phyloP scores from a whole-genome alignment of 768 basidiomycete genomes.

The Podaxis sp. region DNA sequence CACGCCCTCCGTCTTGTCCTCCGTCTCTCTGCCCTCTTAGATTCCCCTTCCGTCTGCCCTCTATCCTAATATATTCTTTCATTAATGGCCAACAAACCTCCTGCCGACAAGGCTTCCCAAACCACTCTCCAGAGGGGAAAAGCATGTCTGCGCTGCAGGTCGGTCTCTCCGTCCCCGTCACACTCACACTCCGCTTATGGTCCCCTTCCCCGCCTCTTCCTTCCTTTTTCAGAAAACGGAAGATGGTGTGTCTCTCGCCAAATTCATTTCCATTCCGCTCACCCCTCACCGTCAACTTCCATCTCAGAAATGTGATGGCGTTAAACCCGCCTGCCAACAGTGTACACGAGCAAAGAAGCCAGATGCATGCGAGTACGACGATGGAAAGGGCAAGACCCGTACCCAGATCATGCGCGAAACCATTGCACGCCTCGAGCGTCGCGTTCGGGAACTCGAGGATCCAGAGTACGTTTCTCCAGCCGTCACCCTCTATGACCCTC shows the following conservation, averaged over 20 bases:
- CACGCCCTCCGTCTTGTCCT: constrained; percentile 3
- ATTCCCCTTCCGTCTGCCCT: constrained; percentile 1
- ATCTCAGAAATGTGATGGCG: constrained; percentile 71
- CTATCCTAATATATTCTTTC: constrained; percentile 11
- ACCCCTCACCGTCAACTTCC: constrained; percentile 16
- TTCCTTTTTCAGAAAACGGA: constrained; percentile 53
- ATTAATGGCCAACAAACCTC: constrained; percentile 49
- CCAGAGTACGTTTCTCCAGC: constrained; percentile 68
- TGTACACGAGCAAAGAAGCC: constrained; percentile 76
- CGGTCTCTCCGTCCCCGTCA: constrained; percentile 18
- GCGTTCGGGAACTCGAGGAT: constrained; percentile 74
- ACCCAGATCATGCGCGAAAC: constrained; percentile 80
- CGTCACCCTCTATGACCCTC: constrained; percentile 72
- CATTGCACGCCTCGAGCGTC: constrained; percentile 68
- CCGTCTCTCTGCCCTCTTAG: constrained; percentile 16
- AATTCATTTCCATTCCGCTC: neutral
- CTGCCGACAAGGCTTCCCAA: constrained; percentile 33
- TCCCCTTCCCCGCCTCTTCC: constrained; percentile 14
- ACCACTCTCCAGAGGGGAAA: constrained; percentile 64
- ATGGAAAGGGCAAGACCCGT: constrained; percentile 81
- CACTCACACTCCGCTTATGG: constrained; percentile 17
- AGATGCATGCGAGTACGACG: constrained; percentile 78
- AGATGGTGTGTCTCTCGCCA: constrained; percentile 49
- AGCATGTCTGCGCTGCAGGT: constrained; percentile 76
- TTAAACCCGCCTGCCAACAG: constrained; percentile 77